A percentile compares a stretch with the other conserved stretches of the same genome.
These are phyloP conservation scores for Cytospora chrysosperma DNA, from an alignment of 2,329 filamentous ascomycete species.

Conservation along the genomic window DNA sequence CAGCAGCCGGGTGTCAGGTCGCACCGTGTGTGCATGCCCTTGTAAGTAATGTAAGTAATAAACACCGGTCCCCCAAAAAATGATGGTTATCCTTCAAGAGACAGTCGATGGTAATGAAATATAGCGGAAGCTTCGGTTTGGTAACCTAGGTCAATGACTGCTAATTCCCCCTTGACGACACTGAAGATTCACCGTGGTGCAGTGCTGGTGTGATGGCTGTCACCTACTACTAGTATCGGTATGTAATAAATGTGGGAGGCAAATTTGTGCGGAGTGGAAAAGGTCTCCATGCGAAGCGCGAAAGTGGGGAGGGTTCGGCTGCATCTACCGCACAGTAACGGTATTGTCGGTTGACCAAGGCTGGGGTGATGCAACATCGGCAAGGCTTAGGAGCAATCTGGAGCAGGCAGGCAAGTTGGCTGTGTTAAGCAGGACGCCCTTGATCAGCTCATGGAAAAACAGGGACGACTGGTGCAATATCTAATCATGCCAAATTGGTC, in stretches of 20 bases:
- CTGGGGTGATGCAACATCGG: not conserved
- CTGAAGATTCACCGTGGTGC: not conserved
- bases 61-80: conserved; percentile 14
- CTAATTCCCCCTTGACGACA: not conserved
- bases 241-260: conserved; percentile 5
- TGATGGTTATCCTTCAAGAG: not conserved
- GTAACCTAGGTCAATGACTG: not conserved
- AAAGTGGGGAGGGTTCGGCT: not conserved
- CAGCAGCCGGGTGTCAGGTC: conserved; percentile 5
- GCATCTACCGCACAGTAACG: not conserved
- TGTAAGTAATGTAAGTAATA: no score
- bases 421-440: not conserved
- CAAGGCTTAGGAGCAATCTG: not conserved
- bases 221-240: not conserved
- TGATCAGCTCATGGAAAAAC: not conserved
- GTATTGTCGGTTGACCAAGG: not conserved
- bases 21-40: conserved; percentile 11
- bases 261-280: conserved; percentile 3
- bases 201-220: not conserved
- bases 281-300: conserved; percentile 2
- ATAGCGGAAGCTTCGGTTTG: not conserved
- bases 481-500: not conserved
- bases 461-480: not conserved
- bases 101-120: not conserved
- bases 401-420: no score